These are phyloP conservation scores for Colletotrichum sojae DNA, from an alignment of 2,329 filamentous ascomycete species.

Conservation along the genomic window DNA sequence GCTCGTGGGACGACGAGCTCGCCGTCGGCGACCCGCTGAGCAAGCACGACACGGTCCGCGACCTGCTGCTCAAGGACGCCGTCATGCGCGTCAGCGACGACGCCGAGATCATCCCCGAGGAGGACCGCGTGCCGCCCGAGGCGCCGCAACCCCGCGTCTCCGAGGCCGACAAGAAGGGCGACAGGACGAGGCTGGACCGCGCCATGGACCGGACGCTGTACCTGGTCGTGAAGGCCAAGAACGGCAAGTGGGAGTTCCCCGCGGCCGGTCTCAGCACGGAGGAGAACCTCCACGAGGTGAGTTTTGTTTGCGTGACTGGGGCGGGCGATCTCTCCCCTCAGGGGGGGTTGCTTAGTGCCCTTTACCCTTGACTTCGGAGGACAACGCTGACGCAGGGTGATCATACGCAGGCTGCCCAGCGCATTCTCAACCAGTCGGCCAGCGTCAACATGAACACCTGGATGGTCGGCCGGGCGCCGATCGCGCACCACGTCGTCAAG, in stretches of 20 bases:
- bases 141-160: constrained; percentile 79
- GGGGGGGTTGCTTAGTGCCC: too few relatives aligned
- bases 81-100: constrained; percentile 74
- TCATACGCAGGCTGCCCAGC: constrained; percentile 78
- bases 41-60: constrained; percentile 74
- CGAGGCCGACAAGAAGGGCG: constrained; percentile 82
- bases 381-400: background rate
- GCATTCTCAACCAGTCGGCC: constrained; percentile 81
- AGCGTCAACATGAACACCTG: constrained; percentile 99
- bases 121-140: constrained; percentile 77
- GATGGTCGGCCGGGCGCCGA: constrained; percentile 91
- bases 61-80: constrained; percentile 82
- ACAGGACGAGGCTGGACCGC: constrained; percentile 84
- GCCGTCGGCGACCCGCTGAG: constrained; percentile 80
- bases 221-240: constrained; percentile 79
- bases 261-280: constrained; percentile 75
- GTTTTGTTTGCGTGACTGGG: constrained; percentile 50
- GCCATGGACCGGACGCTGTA: constrained; percentile 88
- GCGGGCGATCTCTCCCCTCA: background rate
- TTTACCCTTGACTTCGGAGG: too few relatives aligned
- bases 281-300: constrained; percentile 87
- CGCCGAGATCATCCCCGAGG: constrained; percentile 70
- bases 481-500: constrained; percentile 81
- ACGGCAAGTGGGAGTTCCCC: constrained; percentile 87
- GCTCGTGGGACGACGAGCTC: constrained; percentile 94